Base-by-base conservation (phyloP, 768 basidiomycete species). In the Inosperma sp. region DNA sequence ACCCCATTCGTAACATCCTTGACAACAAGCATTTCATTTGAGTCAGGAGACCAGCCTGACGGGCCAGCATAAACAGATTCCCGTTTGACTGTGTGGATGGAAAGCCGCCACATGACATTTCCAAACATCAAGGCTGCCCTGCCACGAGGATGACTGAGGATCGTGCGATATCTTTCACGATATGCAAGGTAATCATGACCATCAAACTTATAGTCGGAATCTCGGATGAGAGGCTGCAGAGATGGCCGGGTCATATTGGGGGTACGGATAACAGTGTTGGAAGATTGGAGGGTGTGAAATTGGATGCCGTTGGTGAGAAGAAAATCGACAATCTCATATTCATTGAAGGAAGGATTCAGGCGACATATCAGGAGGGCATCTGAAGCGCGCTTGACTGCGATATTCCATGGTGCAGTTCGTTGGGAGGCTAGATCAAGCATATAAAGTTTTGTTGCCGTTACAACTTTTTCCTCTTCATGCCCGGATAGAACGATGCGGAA, bases 101-200 rank as follows among this genome's bases (percentile, higher is more conserved):
- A 26, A 6, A 46, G 6, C 16, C 30, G 45, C 45, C 45, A 46
- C 33, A 33, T 30, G 13, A 31, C 29, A 16, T 22, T 13, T 3
- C 45, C 45, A 19, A 21, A 31, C 27, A 46, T 16, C 4, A 46
- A 8, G 10, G 45, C 45, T 16, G 45, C 45, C 21, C 45, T 29
- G 16, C 29, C 45, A 7, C 45, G 3, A 6, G 29, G 45, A 19
- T 46, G 45, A 33, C n/a, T 36, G n/a, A 36, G 35, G n/a, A 36
- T 36, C 2, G 9, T 16, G 12, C 21, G 35, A 10, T 21, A 36
- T 7, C n/a, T n/a, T 17, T 36, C 9, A 36, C 35, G 35, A 39
- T 55, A 58, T 4, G 40, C 21, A 10, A 55, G 33, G 23, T 53
- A 56, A 43, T 58, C 57, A 12, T 17, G n/a, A 23, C 21, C 22